Percentiles rank a stretch among this genome's conserved stretches.
phyloP scores from a whole-genome alignment of 2,329 filamentous ascomycete genomes.

The Neonectria ditissima region DNA sequence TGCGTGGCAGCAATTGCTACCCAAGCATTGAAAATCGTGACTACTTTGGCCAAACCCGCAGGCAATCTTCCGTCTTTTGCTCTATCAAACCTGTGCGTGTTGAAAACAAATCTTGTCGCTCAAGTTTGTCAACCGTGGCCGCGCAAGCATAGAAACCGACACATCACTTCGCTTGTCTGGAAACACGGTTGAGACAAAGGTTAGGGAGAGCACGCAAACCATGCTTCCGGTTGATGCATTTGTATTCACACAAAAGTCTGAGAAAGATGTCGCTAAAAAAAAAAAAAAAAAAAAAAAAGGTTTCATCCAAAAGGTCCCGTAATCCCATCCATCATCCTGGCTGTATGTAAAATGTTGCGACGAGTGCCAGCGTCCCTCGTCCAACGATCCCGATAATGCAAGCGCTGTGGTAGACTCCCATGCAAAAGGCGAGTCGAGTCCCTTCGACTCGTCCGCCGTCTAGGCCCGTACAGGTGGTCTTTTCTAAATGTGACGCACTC shows the following conservation, averaged over 20 bases:
- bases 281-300: background rate
- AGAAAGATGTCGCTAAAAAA: conserved; percentile 2
- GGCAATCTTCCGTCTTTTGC: too few species aligned
- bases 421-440: conserved; percentile 18
- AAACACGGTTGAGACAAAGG: background rate
- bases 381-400: conserved; percentile 7
- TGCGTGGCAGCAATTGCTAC: background rate
- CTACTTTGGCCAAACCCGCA: too few species aligned
- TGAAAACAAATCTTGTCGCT: background rate
- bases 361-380: conserved; percentile 7
- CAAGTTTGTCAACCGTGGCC: background rate
- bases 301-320: conserved; percentile 8
- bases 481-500: conserved; percentile 28
- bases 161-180: background rate
- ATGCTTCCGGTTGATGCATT: conserved; percentile 15
- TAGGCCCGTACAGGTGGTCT: conserved; percentile 18
- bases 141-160: background rate
- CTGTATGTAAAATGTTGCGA: conserved; percentile 17
- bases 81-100: too few species aligned
- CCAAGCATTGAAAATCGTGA: background rate
- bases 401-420: conserved; percentile 25
- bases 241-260: conserved; percentile 14
- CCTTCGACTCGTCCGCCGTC: conserved; percentile 18
- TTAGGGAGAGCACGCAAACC: background rate
- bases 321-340: conserved; percentile 18